Conservation (phyloP, 495 filamentous ascomycete genomes). For the Pyrenula massariospora region DNA sequence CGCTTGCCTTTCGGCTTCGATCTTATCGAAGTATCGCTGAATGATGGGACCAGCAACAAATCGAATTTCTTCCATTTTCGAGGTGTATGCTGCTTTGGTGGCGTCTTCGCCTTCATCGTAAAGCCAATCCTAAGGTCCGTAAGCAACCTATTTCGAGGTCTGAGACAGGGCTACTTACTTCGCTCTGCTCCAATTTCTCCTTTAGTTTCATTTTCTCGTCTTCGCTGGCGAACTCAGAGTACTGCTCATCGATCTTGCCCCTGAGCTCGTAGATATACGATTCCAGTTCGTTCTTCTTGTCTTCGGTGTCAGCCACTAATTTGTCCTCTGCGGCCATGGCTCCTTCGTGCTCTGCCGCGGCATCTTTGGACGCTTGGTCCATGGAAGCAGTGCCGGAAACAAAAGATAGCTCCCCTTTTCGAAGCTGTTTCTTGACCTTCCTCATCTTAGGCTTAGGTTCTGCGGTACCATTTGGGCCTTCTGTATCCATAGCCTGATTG, state of each 20-base stretch:
- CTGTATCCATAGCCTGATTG: conserved; percentile 83
- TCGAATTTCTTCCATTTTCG: conserved; percentile 94
- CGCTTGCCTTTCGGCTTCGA: conserved; percentile 77
- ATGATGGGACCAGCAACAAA: conserved; percentile 82
- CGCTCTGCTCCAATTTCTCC: conserved; percentile 64
- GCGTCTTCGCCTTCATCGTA: conserved; percentile 96
- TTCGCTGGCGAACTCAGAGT: conserved; percentile 76
- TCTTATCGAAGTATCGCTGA: conserved; percentile 89
- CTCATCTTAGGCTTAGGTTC: conserved; percentile 83
- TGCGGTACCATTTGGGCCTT: conserved; percentile 46
- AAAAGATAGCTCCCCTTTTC: conserved; percentile 93
- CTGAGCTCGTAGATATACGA: conserved; percentile 91
- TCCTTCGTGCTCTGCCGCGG: conserved; percentile 65
- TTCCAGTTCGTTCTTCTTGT: conserved; percentile 99
- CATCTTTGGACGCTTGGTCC: conserved; percentile 53
- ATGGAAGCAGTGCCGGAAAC: conserved; percentile 69
- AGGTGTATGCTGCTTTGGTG: conserved; percentile 82
- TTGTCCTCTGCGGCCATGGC: conserved; percentile 97
- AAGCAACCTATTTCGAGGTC: conserved; percentile 3
- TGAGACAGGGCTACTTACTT: conserved; percentile 49
- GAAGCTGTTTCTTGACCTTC: conserved; percentile 99
- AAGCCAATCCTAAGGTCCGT: conserved; percentile 71
- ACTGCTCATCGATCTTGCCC: conserved; percentile 85
- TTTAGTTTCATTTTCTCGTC: conserved; percentile 83
- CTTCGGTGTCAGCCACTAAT: conserved; percentile 93